Evolutionary conservation across 1,139 yeast species (phyloP).

Genomic region (Candida sp.): DNA sequence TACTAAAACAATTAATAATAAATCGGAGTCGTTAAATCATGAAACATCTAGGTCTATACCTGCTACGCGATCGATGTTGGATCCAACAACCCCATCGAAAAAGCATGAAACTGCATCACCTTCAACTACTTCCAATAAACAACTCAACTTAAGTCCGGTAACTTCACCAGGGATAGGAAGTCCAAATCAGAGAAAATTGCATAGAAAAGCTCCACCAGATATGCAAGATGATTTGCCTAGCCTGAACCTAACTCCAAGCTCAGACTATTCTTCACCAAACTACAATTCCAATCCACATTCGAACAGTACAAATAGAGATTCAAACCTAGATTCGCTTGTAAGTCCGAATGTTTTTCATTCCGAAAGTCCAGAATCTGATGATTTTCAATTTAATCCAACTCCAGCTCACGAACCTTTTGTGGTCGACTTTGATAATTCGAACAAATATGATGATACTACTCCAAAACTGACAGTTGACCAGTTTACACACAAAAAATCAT

Average conservation of each 20-base stretch:
- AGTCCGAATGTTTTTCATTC: background rate
- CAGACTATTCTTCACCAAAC: slow-evolving; percentile 3
- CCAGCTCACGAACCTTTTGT: slow-evolving; percentile 4
- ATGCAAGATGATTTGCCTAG: slow-evolving; percentile 8
- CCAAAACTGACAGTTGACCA: background rate
- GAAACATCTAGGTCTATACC: background rate
- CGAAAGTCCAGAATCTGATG: slow-evolving; percentile 4
- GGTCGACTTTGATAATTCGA: slow-evolving; percentile 6
- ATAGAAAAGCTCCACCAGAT: slow-evolving; percentile 23
- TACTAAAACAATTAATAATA: background rate
- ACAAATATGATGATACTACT: slow-evolving; percentile 4
- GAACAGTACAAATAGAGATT: background rate
- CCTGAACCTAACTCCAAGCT: slow-evolving; percentile 2
- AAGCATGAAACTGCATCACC: background rate
- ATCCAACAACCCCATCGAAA: background rate
- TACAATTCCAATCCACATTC: background rate
- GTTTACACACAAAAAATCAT: background rate
- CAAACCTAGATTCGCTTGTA: background rate
- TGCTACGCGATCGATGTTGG: background rate
- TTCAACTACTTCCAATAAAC: background rate
- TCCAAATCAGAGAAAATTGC: slow-evolving; percentile 3
- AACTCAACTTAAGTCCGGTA: background rate
- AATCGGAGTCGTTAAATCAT: background rate
- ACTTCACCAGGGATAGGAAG: background rate
- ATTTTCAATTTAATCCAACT: slow-evolving; percentile 1